Evolutionary conservation across 305 asterid species (phyloP), one percentile per base, ranked within the genome.

Genomic region (Caryopteris hybrid): DNA sequence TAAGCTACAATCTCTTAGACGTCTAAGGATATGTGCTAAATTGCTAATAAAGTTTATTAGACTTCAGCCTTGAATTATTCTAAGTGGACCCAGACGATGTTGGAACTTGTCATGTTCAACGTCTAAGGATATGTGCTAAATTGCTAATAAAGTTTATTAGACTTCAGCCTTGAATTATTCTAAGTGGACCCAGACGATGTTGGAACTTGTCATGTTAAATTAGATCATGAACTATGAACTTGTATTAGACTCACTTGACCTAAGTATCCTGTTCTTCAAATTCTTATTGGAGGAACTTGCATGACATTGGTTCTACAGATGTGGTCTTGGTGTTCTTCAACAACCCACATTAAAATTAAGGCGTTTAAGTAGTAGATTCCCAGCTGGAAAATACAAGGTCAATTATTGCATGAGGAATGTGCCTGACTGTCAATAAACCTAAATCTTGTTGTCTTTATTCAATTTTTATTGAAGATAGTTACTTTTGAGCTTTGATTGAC

Each of bases 41-140:
- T n/a, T n/a, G n/a, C n/a, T n/a, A n/a, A 58, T 59, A 48, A 68
- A 27, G 72, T 64, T 76, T 16, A 70, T 45, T 58, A 21, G 56
- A 11, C 50, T 61, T 64, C 68, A 60, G 60, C 64, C 41, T 74
- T 36, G 11, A 18, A 21, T 36, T 64, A 60, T 39, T 43, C 39
- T 61, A 42, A 55, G 46, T 50, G 18, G 50, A 62, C 5, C 22
- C 14, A 31, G 18, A 5, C 20, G n/a, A 17, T 34, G 34, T 64
- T 25, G 25, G n/a, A n/a, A n/a, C n/a, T n/a, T n/a, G n/a, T n/a
- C n/a, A n/a, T n/a, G n/a, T n/a, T n/a, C n/a, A n/a, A 74, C 38
- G 23, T 17, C 60, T 43, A 39, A 25, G 57, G 8, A 29, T 33
- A 22, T 63, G 41, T 42, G 21, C 57, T 17, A n/a, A n/a, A n/a